Evolutionary conservation across 768 basidiomycete genomes (phyloP).

Genomic region (Hemileccinum impolitum): DNA sequence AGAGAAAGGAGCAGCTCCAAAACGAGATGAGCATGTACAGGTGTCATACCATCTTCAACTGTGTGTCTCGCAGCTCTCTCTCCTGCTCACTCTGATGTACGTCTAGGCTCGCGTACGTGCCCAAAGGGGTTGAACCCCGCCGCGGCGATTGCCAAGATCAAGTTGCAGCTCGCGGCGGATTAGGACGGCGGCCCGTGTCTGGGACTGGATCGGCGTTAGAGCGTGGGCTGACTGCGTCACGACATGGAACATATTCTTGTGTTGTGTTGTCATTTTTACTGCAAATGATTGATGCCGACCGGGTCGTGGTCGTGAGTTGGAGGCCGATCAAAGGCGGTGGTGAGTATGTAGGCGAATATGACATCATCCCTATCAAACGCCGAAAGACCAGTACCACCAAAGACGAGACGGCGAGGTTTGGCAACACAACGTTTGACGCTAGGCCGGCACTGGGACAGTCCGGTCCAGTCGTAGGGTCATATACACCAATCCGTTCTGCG

Average conservation of each 20-base stretch:
- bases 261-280: background rate
- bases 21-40: constrained; percentile 96
- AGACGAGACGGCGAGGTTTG: constrained; percentile 81
- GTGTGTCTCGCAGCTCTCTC: constrained; percentile 37
- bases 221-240: background rate
- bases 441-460: too few relatives aligned
- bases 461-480: too few relatives aligned
- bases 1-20: constrained; percentile 89
- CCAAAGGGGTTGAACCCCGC: constrained; percentile 96
- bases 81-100: background rate
- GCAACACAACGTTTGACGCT: constrained; percentile 66
- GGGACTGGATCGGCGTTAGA: background rate
- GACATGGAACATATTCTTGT: background rate
- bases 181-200: constrained; percentile 28
- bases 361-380: background rate
- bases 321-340: too few relatives aligned
- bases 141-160: constrained; percentile 89
- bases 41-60: constrained; percentile 99
- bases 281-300: too few relatives aligned
- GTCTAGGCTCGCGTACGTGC: constrained; percentile 83
- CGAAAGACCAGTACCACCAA: background rate
- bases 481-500: too few relatives aligned
- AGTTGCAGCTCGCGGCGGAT: constrained; percentile 81
- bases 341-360: too few relatives aligned
- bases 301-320: too few relatives aligned